phyloP scores from a whole-genome alignment of 2,329 filamentous ascomycete genomes.

The Lasiodiplodia citricola region DNA sequence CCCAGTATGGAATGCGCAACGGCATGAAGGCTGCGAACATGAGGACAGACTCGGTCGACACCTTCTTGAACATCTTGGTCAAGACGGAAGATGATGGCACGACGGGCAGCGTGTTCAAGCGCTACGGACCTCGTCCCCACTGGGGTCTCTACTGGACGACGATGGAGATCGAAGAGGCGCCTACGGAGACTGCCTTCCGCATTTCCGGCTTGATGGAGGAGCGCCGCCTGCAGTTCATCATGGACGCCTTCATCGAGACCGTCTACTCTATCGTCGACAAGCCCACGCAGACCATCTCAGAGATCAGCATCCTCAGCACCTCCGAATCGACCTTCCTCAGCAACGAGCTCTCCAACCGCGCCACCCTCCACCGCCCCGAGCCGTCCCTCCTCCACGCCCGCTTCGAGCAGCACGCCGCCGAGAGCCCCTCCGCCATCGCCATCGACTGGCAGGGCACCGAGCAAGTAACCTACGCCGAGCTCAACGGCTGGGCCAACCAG shows the following conservation, averaged over 20 bases:
- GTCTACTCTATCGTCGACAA: neutral
- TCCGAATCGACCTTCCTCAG: neutral
- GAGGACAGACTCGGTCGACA: constrained; percentile 14
- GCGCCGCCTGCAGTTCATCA: neutral
- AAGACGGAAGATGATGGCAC: neutral
- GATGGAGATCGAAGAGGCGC: neutral
- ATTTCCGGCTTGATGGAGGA: neutral
- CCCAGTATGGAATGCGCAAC: constrained; percentile 20
- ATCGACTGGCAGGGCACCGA: neutral
- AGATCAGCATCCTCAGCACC: neutral
- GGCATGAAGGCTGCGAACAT: neutral
- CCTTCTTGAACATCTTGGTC: constrained; percentile 23
- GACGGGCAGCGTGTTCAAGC: constrained; percentile 7
- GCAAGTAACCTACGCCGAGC: neutral
- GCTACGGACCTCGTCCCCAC: neutral
- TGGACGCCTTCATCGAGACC: neutral
- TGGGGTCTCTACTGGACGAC: neutral
- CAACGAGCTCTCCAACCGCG: neutral
- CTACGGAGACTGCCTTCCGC: neutral
- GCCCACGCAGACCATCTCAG: neutral
- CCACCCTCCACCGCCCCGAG: neutral
- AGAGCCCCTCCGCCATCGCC: neutral
- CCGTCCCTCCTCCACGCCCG: neutral
- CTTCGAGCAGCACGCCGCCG: neutral
- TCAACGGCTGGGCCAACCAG: neutral